Conservation (phyloP, 805 yeast genomes). For the Candida manassasensis region DNA sequence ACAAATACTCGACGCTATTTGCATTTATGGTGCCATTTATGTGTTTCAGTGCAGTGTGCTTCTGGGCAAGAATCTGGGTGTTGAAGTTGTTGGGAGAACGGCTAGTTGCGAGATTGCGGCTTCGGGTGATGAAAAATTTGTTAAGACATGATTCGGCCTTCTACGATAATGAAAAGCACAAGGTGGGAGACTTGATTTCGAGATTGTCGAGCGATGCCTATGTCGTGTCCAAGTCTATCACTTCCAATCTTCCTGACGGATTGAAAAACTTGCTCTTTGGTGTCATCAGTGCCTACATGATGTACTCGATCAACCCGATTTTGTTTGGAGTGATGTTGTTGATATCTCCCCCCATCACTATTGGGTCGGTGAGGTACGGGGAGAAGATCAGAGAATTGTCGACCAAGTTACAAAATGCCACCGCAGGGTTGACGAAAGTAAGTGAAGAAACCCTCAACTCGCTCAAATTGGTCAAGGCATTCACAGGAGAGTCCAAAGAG, state of each 20-base stretch:
- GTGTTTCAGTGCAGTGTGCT: slow-evolving; percentile 39
- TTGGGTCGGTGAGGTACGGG: slow-evolving; percentile 44
- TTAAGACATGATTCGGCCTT: slow-evolving; percentile 39
- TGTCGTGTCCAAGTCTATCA: slow-evolving; percentile 41
- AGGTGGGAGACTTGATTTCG: slow-evolving; percentile 43
- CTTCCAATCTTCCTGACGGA: slow-evolving; percentile 42
- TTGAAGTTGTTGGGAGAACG: slow-evolving; percentile 39
- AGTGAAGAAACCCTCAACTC: slow-evolving; percentile 42
- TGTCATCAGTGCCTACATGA: slow-evolving; percentile 39
- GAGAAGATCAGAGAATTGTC: slow-evolving; percentile 38
- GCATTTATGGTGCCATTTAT: slow-evolving; percentile 41
- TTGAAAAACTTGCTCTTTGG: slow-evolving; percentile 40
- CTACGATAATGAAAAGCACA: slow-evolving; percentile 40
- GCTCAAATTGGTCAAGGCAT: slow-evolving; percentile 39
- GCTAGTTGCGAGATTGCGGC: slow-evolving; percentile 39
- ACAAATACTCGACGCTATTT: slow-evolving; percentile 37
- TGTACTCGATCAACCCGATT: slow-evolving; percentile 39
- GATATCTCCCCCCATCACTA: slow-evolving; percentile 42
- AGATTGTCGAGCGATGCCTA: slow-evolving; percentile 43
- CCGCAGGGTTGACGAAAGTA: slow-evolving; percentile 41
- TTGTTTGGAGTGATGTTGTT: slow-evolving; percentile 40
- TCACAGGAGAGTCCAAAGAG: slow-evolving; percentile 40
- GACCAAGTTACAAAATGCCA: slow-evolving; percentile 38
- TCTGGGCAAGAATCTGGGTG: slow-evolving; percentile 45
- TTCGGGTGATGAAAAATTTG: slow-evolving; percentile 38